phyloP scores from a whole-genome alignment of 768 basidiomycete species.

The Tylopilus balloui region DNA sequence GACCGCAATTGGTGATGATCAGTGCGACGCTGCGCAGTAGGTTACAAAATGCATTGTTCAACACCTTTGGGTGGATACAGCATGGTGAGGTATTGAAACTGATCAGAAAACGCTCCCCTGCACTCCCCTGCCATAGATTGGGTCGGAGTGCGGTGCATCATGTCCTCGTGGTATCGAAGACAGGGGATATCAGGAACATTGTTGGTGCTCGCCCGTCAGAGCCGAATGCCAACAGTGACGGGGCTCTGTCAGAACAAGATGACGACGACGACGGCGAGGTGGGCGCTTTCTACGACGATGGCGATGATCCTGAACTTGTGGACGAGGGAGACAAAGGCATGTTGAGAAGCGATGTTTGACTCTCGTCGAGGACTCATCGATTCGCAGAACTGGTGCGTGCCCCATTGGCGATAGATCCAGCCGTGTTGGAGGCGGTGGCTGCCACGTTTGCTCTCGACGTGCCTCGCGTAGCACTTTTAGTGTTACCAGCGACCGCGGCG shows the following conservation, averaged over 20 bases:
- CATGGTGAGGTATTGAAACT: slow-evolving; percentile 34
- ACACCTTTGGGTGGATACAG: slow-evolving; percentile 57
- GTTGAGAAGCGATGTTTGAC: background rate
- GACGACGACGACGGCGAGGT: slow-evolving; percentile 10
- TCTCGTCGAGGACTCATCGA: slow-evolving; percentile 5
- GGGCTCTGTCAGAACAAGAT: background rate
- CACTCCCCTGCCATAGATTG: slow-evolving; percentile 26
- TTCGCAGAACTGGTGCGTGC: slow-evolving; percentile 42
- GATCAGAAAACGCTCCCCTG: slow-evolving; percentile 24
- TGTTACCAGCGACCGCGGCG: slow-evolving; percentile 57
- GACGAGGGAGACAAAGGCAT: slow-evolving; percentile 22
- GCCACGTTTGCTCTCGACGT: slow-evolving; percentile 71
- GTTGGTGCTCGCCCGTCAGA: slow-evolving; percentile 36
- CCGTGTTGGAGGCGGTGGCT: slow-evolving; percentile 63
- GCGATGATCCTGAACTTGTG: slow-evolving; percentile 17
- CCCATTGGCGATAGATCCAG: slow-evolving; percentile 51
- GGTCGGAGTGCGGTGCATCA: slow-evolving; percentile 42
- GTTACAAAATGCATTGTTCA: slow-evolving; percentile 38
- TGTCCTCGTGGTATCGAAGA: slow-evolving; percentile 56
- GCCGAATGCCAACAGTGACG: background rate
- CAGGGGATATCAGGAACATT: slow-evolving; percentile 52
- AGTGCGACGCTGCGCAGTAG: slow-evolving; percentile 66
- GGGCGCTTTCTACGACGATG: slow-evolving; percentile 24
- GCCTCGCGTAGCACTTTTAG: slow-evolving; percentile 60
- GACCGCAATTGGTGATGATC: slow-evolving; percentile 60